phyloP scores from a whole-genome alignment of 2,329 filamentous ascomycete genomes.

The Pseudogymnoascus sp. region DNA sequence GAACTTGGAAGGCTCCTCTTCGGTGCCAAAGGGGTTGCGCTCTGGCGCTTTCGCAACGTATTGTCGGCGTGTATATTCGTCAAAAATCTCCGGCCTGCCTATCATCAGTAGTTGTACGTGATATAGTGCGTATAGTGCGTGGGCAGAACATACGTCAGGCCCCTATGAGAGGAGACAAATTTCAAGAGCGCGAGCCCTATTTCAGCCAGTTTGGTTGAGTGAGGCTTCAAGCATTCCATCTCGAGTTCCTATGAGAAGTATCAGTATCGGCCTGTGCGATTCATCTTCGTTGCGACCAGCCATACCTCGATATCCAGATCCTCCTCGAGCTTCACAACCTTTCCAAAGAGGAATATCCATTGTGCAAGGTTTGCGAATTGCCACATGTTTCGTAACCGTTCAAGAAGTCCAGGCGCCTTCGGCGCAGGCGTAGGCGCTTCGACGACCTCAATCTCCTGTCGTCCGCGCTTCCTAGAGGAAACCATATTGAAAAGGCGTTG shows the following conservation, averaged over 20 bases:
- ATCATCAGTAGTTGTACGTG: slow-evolving; percentile 22
- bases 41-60: slow-evolving; percentile 72
- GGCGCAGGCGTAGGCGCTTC: slow-evolving; percentile 19
- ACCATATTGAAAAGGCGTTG: slow-evolving; percentile 31
- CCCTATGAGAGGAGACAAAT: slow-evolving; percentile 86
- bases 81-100: slow-evolving; percentile 71
- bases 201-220: slow-evolving; percentile 64
- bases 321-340: slow-evolving; percentile 80
- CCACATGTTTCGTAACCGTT: slow-evolving; percentile 80
- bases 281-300: slow-evolving; percentile 2
- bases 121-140: background rate
- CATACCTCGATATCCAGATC: slow-evolving; percentile 81
- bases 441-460: slow-evolving; percentile 34
- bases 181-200: slow-evolving; percentile 84
- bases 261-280: slow-evolving; percentile 8
- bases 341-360: slow-evolving; percentile 86
- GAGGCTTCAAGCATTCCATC: slow-evolving; percentile 72
- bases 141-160: slow-evolving; percentile 62
- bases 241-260: slow-evolving; percentile 64
- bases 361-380: slow-evolving; percentile 91
- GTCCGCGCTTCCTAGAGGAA: slow-evolving; percentile 40
- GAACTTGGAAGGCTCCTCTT: slow-evolving; percentile 65
- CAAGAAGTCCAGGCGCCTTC: slow-evolving; percentile 38
- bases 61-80: slow-evolving; percentile 86
- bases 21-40: slow-evolving; percentile 76